Base-by-base conservation (phyloP, 2,329 filamentous ascomycete genomes). In the Aspergillus viridinutans region DNA sequence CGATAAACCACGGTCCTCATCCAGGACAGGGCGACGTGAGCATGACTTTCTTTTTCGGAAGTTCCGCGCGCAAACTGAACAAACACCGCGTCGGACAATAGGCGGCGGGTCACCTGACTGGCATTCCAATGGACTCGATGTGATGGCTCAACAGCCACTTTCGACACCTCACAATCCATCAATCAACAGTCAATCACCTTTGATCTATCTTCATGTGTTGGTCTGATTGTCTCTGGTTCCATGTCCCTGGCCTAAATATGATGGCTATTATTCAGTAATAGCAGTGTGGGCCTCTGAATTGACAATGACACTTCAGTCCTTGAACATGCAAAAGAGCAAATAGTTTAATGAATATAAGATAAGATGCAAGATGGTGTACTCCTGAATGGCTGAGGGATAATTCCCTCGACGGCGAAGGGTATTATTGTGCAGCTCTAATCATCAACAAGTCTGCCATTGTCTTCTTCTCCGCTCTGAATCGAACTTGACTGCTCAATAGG, bases 21-120 rank as follows among this genome's bases (percentile, higher is more conserved):
- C 12, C 21, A 47, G 49, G 51, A 38, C 35, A 43, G 14, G 54
- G 43, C 53, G 50, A 54, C 56, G 56, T 56, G 58, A 58, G 51
- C 53, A 62, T 61, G 52, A 57, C 57, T 59, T 59, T 59, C 53
- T 58, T 47, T 49, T 52, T 55, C 29, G 52, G 50, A 32, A 52
- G 48, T 53, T 40, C 50, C 53, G 47, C 49, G 57, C 55, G 60
- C 61, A 61, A 63, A 63, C 60, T 14, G 42, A 60, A 49, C 60
- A 61, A 62, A 62, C 60, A 60, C 49, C 14, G 55, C 12, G 29
- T 20, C 26, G 38, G 9, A 45, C 12, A 42, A 17, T 28, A 9
- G 14, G n/a, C 25, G 26, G 48, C 14, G 12, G 20, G 26, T 35
- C 48, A 35, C 48, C 48, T 47, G 43, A 47, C 43, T 47, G 8